A percentile compares a stretch with the other conserved stretches of the same genome.
These are phyloP conservation scores for Scutellaria minor DNA, from an alignment of 257 asterid species.

Conservation along the genomic window DNA sequence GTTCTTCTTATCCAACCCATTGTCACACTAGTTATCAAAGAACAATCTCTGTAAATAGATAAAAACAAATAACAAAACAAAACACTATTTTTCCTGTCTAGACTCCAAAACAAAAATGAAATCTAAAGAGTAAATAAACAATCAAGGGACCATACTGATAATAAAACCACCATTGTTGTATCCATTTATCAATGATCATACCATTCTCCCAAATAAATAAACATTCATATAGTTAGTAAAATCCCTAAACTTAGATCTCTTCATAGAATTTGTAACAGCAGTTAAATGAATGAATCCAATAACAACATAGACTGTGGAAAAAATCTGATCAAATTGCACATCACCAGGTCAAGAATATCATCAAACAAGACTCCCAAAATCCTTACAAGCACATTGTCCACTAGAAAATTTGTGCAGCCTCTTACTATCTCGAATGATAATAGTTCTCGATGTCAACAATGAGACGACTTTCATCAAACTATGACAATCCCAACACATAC, in stretches of 20 bases:
- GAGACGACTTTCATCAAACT: slow-evolving; percentile 69
- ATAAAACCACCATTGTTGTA: too few species aligned
- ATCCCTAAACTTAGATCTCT: not conserved
- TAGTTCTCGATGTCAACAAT: slow-evolving; percentile 55
- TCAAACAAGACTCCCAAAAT: slow-evolving; percentile 68
- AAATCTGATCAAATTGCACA: not conserved
- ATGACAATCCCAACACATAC: slow-evolving; percentile 92
- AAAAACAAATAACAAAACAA: too few species aligned
- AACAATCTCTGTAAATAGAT: too few species aligned
- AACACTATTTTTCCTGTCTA: too few species aligned
- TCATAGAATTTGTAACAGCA: not conserved
- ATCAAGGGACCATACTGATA: too few species aligned
- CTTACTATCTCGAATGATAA: slow-evolving; percentile 77
- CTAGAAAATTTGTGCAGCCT: slow-evolving; percentile 70
- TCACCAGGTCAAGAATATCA: not conserved
- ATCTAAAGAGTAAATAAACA: too few species aligned
- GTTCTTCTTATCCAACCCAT: too few species aligned
- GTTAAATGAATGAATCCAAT: not conserved
- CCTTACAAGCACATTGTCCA: slow-evolving; percentile 88
- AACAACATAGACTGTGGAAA: not conserved
- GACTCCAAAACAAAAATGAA: too few species aligned
- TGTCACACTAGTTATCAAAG: too few species aligned
- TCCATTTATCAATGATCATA: too few species aligned
- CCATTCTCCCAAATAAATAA: too few species aligned
- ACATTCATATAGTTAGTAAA: not conserved